phyloP scores from a whole-genome alignment of 1,284 basidiomycete species.

The Thelephora terrestris region DNA sequence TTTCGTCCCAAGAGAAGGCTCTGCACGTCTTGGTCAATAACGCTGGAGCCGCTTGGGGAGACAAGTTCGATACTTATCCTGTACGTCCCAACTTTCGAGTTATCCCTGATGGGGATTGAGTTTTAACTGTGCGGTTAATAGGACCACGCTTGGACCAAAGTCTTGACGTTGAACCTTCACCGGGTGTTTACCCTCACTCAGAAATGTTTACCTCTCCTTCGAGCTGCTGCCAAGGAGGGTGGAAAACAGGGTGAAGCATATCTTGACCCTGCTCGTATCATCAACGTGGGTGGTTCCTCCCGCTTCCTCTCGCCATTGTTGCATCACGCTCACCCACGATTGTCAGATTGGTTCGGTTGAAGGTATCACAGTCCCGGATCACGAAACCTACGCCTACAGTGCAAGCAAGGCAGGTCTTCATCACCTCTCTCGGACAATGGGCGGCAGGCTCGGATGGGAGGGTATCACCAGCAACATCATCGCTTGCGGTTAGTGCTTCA shows the following conservation, averaged over 20 bases:
- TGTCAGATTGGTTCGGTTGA: slow-evolving; percentile 59
- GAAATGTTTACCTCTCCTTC: slow-evolving; percentile 51
- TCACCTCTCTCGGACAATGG: slow-evolving; percentile 55
- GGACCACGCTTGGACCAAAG: slow-evolving; percentile 46
- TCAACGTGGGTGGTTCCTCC: slow-evolving; percentile 36
- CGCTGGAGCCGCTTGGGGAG: slow-evolving; percentile 58
- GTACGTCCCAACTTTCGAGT: slow-evolving; percentile 19
- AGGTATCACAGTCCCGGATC: slow-evolving; percentile 39
- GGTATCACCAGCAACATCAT: slow-evolving; percentile 62
- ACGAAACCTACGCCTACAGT: slow-evolving; percentile 64
- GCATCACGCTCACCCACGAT: background rate
- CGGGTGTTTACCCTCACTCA: slow-evolving; percentile 65
- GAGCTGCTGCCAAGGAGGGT: slow-evolving; percentile 37
- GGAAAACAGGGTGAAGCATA: slow-evolving; percentile 28
- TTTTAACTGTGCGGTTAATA: slow-evolving; percentile 12
- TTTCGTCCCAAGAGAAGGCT: slow-evolving; percentile 39
- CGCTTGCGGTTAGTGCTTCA: slow-evolving; percentile 41
- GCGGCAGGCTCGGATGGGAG: slow-evolving; percentile 46
- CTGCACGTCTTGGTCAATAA: slow-evolving; percentile 63
- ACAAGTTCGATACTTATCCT: slow-evolving; percentile 44
- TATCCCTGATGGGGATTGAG: no score
- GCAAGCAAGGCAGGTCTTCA: slow-evolving; percentile 55
- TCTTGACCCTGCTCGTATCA: slow-evolving; percentile 47
- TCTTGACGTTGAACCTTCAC: slow-evolving; percentile 59
- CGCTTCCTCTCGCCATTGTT: background rate